Evolutionary conservation across 805 yeast genomes (phyloP), one percentile per base, ranked within the genome.

Genomic region (Tetrapisispora nanseiensis): DNA sequence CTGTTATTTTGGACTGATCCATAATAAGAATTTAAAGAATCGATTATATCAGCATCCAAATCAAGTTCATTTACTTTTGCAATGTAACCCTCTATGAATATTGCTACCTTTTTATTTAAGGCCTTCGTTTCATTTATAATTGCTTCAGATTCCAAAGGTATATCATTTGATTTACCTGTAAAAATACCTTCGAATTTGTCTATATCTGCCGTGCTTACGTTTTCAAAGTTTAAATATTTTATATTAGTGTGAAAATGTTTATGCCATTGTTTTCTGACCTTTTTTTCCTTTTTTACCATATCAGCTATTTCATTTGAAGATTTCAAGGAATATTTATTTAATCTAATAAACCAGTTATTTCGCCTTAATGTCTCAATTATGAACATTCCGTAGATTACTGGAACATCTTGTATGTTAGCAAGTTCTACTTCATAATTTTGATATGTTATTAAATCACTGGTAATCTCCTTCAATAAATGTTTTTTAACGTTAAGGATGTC

Each of bases 371-470:
- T 68, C 48, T 83, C 89, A 37, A 82, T 69, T 3, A 81, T 47
- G 58, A 76, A 72, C n/a, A 81, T 65, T 1, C 92, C 92, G 56
- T 82, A 81, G 1, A 82, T 60, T 11, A 82, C 55, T 0, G 95
- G 95, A 22, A 84, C 55, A 55, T 84, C 92, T 12, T 75, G 68
- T 1, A 81, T 75, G 27, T 59, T 59, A 3, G 71, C 60, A 22
- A 56, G 51, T 15, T 48, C 44, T 10, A 54, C 37, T 41, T 57
- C 57, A 10, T 40, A 44, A 9, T 45, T 41, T 42, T 60, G 60
- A 24, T 55, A 53, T 8, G 26, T 26, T 12, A 56, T 49, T 18
- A 70, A 46, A 33, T 56, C 56, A 13, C 50, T 54, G 9, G 61
- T 50, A 31, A 68, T 52, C 6, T 65, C 68, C 19, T 51, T 56